These are phyloP conservation scores for Neurospora sp. DNA, from an alignment of 495 filamentous ascomycete genomes.

Conservation along the genomic window DNA sequence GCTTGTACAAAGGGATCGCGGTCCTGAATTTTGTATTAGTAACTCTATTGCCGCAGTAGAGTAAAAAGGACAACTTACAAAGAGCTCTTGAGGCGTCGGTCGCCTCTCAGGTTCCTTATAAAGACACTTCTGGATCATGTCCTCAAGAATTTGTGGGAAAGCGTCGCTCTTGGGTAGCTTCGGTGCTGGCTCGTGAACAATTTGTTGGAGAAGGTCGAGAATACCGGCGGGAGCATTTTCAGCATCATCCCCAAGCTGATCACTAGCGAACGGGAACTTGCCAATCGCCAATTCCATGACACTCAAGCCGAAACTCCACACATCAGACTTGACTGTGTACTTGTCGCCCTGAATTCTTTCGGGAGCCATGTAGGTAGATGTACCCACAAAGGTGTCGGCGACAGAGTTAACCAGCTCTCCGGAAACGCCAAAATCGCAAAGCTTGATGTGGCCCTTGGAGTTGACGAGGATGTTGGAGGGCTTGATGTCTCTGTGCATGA, in stretches of 20 bases:
- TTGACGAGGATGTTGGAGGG: conserved; percentile 96
- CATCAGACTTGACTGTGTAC: conserved; percentile 96
- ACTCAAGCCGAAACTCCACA: conserved; percentile 95
- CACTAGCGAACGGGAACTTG: conserved; percentile 84
- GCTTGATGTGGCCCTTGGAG: conserved; percentile 85
- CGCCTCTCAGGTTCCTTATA: conserved; percentile 77
- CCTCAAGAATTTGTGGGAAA: conserved; percentile 87
- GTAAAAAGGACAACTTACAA: conserved; percentile 33
- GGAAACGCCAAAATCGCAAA: conserved; percentile 96
- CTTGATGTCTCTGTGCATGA: conserved; percentile 98
- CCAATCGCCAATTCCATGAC: conserved; percentile 97
- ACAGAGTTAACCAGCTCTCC: conserved; percentile 95
- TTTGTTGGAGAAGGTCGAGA: conserved; percentile 90
- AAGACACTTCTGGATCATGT: conserved; percentile 93
- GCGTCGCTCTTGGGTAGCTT: conserved; percentile 92
- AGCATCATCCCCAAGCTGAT: conserved; percentile 47
- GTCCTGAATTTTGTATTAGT: conserved; percentile 45
- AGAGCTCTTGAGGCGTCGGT: conserved; percentile 84
- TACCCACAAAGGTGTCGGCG: conserved; percentile 95
- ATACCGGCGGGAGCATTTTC: conserved; percentile 84
- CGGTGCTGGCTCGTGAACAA: conserved; percentile 91
- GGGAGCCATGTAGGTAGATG: conserved; percentile 97
- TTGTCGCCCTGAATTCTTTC: conserved; percentile 93
- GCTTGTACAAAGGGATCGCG: conserved; percentile 88
- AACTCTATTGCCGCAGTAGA: conserved; percentile 1